These are phyloP conservation scores for Karstenula rhodostoma DNA, from an alignment of 2,329 filamentous ascomycete species.

Conservation along the genomic window DNA sequence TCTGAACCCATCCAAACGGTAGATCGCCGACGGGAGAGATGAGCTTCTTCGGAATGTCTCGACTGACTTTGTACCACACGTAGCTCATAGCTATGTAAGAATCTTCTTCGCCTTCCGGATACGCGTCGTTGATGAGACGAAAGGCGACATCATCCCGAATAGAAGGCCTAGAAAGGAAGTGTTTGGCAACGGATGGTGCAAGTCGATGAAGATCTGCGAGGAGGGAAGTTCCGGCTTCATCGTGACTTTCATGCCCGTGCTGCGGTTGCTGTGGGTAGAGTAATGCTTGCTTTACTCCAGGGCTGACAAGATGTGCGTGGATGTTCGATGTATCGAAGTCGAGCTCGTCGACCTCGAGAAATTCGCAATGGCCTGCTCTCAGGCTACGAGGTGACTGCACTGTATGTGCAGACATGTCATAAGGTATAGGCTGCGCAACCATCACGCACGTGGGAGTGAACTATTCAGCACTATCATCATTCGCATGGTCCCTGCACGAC, in stretches of 20 bases:
- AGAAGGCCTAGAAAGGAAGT: constrained; percentile 37
- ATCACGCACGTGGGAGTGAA: constrained; percentile 5
- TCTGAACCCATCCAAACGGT: constrained; percentile 46
- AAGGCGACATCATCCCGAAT: constrained; percentile 39
- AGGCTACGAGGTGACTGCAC: constrained; percentile 14
- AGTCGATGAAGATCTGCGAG: constrained; percentile 36
- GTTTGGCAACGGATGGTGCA: constrained; percentile 41
- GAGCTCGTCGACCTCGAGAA: constrained; percentile 40
- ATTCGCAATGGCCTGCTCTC: constrained; percentile 37
- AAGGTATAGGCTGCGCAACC: not conserved
- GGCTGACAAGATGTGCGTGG: constrained; percentile 32
- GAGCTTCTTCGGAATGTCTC: constrained; percentile 35
- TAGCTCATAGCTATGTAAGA: constrained; percentile 56
- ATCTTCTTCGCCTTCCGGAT: constrained; percentile 41
- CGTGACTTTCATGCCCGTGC: not conserved
- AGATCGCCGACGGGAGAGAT: constrained; percentile 37
- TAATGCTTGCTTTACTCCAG: constrained; percentile 27
- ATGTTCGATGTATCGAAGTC: constrained; percentile 42
- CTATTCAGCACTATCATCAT: constrained; percentile 3
- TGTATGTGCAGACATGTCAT: constrained; percentile 4
- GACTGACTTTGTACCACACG: constrained; percentile 45
- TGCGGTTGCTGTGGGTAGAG: constrained; percentile 22
- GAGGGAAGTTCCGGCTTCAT: constrained; percentile 31
- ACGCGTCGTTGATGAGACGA: constrained; percentile 49
- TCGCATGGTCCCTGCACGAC: constrained; percentile 2